Conservation (phyloP, 768 basidiomycete species). For the Boletus subparvulus region DNA sequence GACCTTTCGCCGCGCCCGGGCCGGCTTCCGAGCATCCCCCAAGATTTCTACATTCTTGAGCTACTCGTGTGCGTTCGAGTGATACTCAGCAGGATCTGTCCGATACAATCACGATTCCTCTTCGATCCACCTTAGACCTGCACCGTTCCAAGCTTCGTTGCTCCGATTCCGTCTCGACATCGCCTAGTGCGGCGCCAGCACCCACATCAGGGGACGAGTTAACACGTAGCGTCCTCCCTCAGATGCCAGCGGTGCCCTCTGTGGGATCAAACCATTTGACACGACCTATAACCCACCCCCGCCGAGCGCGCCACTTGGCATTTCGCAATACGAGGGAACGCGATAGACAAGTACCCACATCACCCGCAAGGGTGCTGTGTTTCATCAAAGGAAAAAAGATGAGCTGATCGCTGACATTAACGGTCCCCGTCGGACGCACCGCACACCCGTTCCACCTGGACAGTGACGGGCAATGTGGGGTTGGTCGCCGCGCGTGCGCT, state of each 20-base stretch:
- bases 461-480: conserved; percentile 43
- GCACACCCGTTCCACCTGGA: background rate
- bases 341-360: conserved; percentile 33
- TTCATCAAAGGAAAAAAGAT: background rate
- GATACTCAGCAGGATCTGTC: no score
- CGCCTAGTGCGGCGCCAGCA: conserved; percentile 5
- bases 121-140: background rate
- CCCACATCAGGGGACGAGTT: conserved; percentile 25
- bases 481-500: conserved; percentile 39
- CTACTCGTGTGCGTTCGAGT: background rate
- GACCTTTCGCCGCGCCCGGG: background rate
- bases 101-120: background rate
- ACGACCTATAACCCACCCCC: conserved; percentile 21
- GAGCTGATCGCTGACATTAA: background rate
- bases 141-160: background rate
- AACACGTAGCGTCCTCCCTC: conserved; percentile 29
- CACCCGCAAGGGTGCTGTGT: background rate
- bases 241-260: conserved; percentile 31
- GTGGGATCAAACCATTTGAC: conserved; percentile 35
- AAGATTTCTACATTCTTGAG: background rate
- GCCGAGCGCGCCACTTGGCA: conserved; percentile 33
- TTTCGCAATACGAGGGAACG: conserved; percentile 41
- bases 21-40: background rate
- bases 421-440: background rate
- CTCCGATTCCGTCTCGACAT: background rate